These are phyloP conservation scores for Angomonas ambiguus DNA, from an alignment of 208 protist species.

Conservation along the genomic window DNA sequence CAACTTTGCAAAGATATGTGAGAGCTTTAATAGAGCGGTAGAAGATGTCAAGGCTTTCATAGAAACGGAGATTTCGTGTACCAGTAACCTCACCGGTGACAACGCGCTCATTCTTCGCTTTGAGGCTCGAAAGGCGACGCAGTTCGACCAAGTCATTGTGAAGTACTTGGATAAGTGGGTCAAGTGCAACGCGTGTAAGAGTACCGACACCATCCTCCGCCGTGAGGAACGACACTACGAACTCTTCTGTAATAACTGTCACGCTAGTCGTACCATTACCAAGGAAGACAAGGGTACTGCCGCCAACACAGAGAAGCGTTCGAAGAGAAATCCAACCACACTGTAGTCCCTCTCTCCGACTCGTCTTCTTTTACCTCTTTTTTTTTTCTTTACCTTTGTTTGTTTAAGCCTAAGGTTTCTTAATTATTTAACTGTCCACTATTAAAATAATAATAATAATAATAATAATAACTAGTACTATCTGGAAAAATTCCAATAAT, in stretches of 20 bases:
- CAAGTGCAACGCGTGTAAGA: constrained; percentile 87
- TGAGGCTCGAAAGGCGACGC: constrained; percentile 75
- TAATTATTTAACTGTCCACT: constrained; percentile 6
- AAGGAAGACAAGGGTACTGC: constrained; percentile 51
- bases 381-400: constrained; percentile 6
- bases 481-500: background rate
- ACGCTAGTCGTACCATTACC: constrained; percentile 71
- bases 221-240: constrained; percentile 71
- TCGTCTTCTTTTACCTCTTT: background rate
- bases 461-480: background rate
- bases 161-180: constrained; percentile 91
- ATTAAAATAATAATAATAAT: constrained; percentile 5
- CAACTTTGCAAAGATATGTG: constrained; percentile 90
- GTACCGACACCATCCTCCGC: constrained; percentile 82
- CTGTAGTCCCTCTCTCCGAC: constrained; percentile 22
- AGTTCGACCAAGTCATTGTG: constrained; percentile 74
- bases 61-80: constrained; percentile 86
- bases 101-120: constrained; percentile 87
- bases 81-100: constrained; percentile 81
- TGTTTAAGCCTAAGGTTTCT: background rate
- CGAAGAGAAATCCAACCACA: constrained; percentile 54
- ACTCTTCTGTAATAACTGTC: constrained; percentile 77
- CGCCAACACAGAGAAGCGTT: constrained; percentile 78
- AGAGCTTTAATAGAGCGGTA: constrained; percentile 72
- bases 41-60: constrained; percentile 90